Evolutionary conservation across 108 stramenopile species (phyloP), one percentile per base, ranked within the genome.

Genomic region (Epipyxis sp.): DNA sequence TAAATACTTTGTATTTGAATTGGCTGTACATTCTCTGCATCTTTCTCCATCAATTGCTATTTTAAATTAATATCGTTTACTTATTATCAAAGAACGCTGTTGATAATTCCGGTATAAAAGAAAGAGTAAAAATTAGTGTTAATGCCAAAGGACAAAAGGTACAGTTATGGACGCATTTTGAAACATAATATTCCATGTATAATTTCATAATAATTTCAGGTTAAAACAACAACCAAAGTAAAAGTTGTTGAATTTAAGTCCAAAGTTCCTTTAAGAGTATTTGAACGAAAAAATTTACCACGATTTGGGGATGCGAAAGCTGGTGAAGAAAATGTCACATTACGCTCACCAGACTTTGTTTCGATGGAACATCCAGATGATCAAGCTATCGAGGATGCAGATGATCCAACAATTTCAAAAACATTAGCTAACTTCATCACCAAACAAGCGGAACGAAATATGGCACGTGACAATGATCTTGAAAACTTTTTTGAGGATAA

Each of bases 311-410:
- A 74, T 34, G 71, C 71, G 3, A 74, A 46, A 37, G 6, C 27
- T 54, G 71, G 71, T 6, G 46, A 74, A 74, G 71, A 54, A 57
- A 74, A 74, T 37, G 71, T 74, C 34, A 74, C 71, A 6, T 13
- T 74, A 6, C 71, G 10, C 3, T 74, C 71, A 32, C 25, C 6
- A 43, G 71, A 74, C 71, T 74, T 74, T 37, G 32, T 74, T 34
- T 34, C 25, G 25, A 74, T 74, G 50, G 71, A 74, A 57, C 71
- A 74, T 74, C 71, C 71, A 42, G 32, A 74, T 34, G 71, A 74
- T 57, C 46, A 46, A 39, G 27, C 43, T 35, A 39, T 25, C 6
- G 71, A 74, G 25, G 71, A 74, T 27, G 50, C 71, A 10, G 71
- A 74, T 6, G 71, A 74, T 42, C 35, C 71, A 27, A 42, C 35